Conservation (phyloP, 2,329 filamentous ascomycete genomes). For the Talaromyces sp. region DNA sequence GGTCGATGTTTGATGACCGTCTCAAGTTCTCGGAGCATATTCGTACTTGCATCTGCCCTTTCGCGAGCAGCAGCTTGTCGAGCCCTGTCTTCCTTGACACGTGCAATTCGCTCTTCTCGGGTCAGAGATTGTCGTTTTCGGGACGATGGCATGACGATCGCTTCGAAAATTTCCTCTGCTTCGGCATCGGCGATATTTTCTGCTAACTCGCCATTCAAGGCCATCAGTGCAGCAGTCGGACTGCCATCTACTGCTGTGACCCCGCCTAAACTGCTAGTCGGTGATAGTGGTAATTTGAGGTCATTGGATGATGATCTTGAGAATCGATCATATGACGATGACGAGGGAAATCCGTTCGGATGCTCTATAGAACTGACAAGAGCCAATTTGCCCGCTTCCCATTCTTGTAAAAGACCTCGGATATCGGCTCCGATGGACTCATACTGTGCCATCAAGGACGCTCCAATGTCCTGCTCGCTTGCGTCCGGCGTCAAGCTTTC, state of each 20-base stretch:
- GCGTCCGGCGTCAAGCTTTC: conserved; percentile 71
- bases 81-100: conserved; percentile 81
- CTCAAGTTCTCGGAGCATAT: conserved; percentile 90
- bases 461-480: conserved; percentile 64
- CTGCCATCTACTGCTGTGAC: conserved; percentile 52
- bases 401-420: conserved; percentile 72
- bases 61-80: conserved; percentile 68
- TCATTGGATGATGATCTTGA: conserved; percentile 37
- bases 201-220: conserved; percentile 66
- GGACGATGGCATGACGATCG: conserved; percentile 69
- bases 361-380: conserved; percentile 77
- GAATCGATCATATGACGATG: conserved; percentile 39
- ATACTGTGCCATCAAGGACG: conserved; percentile 80
- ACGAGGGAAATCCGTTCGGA: conserved; percentile 61
- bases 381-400: conserved; percentile 82
- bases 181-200: conserved; percentile 29
- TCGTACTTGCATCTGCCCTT: conserved; percentile 73
- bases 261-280: conserved; percentile 46
- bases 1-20: conserved; percentile 70
- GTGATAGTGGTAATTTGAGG: conserved; percentile 40
- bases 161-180: conserved; percentile 85
- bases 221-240: conserved; percentile 68
- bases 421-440: conserved; percentile 90
- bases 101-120: conserved; percentile 79
- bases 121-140: conserved; percentile 67